A percentile compares a stretch with the other conserved stretches of the same genome.
Conservation (phyloP, 192 early-diverging fungal species). For the Chytriomyces hyalinus region DNA sequence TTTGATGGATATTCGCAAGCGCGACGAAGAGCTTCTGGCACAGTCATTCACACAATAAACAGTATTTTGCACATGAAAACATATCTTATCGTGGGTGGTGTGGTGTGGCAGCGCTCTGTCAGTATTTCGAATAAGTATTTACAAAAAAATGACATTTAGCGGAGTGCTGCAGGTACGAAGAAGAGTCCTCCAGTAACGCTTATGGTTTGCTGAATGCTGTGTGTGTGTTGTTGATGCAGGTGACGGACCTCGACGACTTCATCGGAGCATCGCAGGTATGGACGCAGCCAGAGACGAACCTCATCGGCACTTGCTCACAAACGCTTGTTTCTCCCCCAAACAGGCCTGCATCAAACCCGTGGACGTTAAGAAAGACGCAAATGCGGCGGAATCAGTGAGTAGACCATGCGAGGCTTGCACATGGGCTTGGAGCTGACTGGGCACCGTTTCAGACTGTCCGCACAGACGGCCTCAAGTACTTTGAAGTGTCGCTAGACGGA, state of each 20-base stretch:
- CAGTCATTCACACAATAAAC: too few species aligned
- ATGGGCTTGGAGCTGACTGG: not conserved
- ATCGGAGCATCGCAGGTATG: constrained; percentile 86
- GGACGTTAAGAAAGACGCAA: constrained; percentile 67
- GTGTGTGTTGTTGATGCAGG: constrained; percentile 50
- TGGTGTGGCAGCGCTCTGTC: too few species aligned
- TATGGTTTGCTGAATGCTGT: not conserved
- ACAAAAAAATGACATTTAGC: not conserved
- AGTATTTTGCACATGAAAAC: not conserved
- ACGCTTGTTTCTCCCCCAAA: not conserved
- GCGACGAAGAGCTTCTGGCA: constrained; percentile 6
- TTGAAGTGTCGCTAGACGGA: constrained; percentile 89
- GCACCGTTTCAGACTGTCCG: constrained; percentile 13
- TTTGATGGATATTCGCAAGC: constrained; percentile 3
- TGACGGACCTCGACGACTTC: constrained; percentile 97
- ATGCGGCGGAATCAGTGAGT: constrained; percentile 31
- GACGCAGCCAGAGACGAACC: not conserved
- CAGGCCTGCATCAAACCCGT: constrained; percentile 95
- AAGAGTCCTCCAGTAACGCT: not conserved
- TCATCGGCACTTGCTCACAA: not conserved
- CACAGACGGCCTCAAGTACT: constrained; percentile 62
- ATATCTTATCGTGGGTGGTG: constrained; percentile 67
- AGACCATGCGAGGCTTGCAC: not conserved
- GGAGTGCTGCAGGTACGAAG: not conserved
- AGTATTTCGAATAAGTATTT: not conserved